Conservation (phyloP, 345 rosid species). For the Heritiera littoralis region DNA sequence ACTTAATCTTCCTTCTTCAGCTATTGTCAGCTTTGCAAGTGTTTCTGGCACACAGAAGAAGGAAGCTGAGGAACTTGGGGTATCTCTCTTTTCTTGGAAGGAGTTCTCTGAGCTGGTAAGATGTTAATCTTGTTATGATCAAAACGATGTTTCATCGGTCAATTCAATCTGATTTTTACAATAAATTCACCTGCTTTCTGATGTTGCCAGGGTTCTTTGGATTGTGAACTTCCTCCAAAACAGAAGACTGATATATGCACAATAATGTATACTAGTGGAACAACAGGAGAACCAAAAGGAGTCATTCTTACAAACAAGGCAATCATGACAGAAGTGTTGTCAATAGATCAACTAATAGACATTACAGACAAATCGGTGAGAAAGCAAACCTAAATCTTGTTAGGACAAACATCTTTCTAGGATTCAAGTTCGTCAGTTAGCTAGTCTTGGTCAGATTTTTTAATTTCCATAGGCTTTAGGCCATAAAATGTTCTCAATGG, state of each 20-base stretch:
- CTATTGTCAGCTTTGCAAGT: conserved; percentile 72
- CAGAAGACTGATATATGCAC: conserved; percentile 71
- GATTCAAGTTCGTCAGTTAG: not conserved
- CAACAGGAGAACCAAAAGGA: conserved; percentile 99
- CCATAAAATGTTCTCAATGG: not conserved
- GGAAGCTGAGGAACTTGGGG: conserved; percentile 71
- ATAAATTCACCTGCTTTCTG: not conserved
- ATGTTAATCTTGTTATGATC: not conserved
- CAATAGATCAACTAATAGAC: conserved; percentile 65
- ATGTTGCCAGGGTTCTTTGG: conserved; percentile 54
- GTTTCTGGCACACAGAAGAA: conserved; percentile 59
- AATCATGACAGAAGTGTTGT: conserved; percentile 67
- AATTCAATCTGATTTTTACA: conserved; percentile 5
- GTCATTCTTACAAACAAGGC: conserved; percentile 68
- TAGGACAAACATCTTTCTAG: not conserved
- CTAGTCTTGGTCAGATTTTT: not conserved
- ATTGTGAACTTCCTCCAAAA: conserved; percentile 63
- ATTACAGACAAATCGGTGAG: conserved; percentile 69
- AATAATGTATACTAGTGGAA: conserved; percentile 97
- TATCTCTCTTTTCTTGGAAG: conserved; percentile 79
- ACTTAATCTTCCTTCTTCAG: conserved; percentile 38
- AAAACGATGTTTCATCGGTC: not conserved
- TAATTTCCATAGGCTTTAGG: not conserved
- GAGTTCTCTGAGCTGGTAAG: conserved; percentile 67
- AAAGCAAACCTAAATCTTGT: not conserved